Evolutionary conservation across 78 protist genomes (phyloP), one percentile per base, ranked within the genome.

Genomic region (Corallochytrium limacisporum): DNA sequence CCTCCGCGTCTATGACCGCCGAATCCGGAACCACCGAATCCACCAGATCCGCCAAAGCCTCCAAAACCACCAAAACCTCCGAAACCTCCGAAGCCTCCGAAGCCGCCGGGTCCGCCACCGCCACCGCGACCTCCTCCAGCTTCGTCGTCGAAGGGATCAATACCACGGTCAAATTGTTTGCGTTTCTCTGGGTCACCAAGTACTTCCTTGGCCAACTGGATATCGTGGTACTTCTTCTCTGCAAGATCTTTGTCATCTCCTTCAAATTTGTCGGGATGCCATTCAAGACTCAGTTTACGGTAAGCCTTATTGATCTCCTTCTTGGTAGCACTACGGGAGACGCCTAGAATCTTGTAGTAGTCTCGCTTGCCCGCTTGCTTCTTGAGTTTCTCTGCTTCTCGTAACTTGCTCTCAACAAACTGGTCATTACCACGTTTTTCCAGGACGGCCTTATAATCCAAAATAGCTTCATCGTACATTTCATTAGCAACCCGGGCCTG

Each of bases 231-330:
- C 63, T 28, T 20, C 63, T 57, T 57, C 42, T 57, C 32, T 15
- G 20, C 40, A 18, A 28, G 16, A 15, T 57, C 63, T 28, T 7
- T 10, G 40, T 15, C 63, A 40, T 40, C 22, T 12, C 63, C 63
- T 13, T 22, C 63, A 20, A 57, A 10, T 39, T 57, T 57, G 32
- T 57, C 63, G 8, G 63, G 63, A 20, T 57, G 63, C 40, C 20
- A 57, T 39, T 57, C 63, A 7, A 57, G 42, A 39, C 44, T 39
- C 42, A 57, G 63, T 57, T 57, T 57, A n/a, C 63, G 16, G 42
- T 57, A 57, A 8, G 63, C 63, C 63, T 57, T 57, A 20, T 10
- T 20, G 42, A 57, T 28, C 15, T 57, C 38, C 63, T 57, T 57
- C 63, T 57, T 57, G 18, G 20, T 57, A 10, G 63, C 32, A 24